Percentiles rank a stretch among this genome's conserved stretches.
phyloP scores from a whole-genome alignment of 1,139 yeast genomes.

The Candida pseudoviswanathii region DNA sequence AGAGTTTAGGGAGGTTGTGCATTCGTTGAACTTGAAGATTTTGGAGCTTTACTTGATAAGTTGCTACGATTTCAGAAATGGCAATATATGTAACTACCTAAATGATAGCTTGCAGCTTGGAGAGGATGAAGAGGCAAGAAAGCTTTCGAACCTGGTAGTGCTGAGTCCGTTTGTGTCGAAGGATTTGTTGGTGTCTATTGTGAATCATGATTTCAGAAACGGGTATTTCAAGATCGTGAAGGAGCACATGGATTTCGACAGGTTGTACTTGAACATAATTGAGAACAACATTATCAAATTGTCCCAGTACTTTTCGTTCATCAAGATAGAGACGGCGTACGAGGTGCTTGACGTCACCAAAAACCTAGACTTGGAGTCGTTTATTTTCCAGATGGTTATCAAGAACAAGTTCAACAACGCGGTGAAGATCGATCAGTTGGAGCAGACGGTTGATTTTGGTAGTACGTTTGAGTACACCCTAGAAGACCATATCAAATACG shows the following conservation, averaged over 20 bases:
- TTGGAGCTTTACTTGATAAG: slow-evolving; percentile 33
- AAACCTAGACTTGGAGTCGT: slow-evolving; percentile 22
- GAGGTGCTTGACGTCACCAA: slow-evolving; percentile 15
- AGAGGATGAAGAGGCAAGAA: not conserved
- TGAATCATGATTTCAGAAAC: slow-evolving; percentile 10
- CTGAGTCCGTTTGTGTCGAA: slow-evolving; percentile 10
- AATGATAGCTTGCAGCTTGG: slow-evolving; percentile 13
- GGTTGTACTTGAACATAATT: slow-evolving; percentile 27
- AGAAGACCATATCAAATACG: slow-evolving; percentile 22
- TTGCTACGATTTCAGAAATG: slow-evolving; percentile 37
- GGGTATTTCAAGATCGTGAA: slow-evolving; percentile 10
- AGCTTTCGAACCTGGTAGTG: not conserved
- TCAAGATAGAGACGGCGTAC: slow-evolving; percentile 22
- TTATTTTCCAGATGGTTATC: slow-evolving; percentile 37
- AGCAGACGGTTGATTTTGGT: slow-evolving; percentile 28
- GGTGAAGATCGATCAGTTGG: slow-evolving; percentile 37
- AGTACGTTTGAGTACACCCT: slow-evolving; percentile 17
- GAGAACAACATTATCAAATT: slow-evolving; percentile 36
- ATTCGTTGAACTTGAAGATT: slow-evolving; percentile 25
- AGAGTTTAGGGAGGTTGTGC: slow-evolving; percentile 8
- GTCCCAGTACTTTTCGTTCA: slow-evolving; percentile 30
- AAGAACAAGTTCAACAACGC: slow-evolving; percentile 32
- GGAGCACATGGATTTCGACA: slow-evolving; percentile 15
- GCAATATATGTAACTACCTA: slow-evolving; percentile 29
- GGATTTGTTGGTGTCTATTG: slow-evolving; percentile 1